Evolutionary conservation across 345 rosid genomes (phyloP).

Genomic region (Orychophragmus violaceus): DNA sequence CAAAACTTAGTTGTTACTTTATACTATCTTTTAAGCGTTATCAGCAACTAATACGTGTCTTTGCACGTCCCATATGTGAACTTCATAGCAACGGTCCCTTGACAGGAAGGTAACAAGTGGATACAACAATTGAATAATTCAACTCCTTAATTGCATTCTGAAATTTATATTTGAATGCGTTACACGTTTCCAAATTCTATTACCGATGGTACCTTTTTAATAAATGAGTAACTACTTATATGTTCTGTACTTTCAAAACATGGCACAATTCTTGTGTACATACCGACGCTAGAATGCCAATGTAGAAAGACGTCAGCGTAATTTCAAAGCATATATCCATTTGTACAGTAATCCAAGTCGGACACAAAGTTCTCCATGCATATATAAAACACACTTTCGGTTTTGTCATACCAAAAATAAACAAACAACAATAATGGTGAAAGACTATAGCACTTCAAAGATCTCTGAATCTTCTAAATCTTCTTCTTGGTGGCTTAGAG

Average conservation of each 20-base stretch:
- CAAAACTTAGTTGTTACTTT: not conserved
- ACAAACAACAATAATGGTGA: not conserved
- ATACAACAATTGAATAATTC: not conserved
- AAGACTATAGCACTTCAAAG: not conserved
- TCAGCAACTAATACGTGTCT: not conserved
- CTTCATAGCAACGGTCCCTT: not conserved
- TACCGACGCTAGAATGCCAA: not conserved
- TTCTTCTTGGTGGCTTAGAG: conserved; percentile 29
- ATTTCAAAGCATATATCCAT: not conserved
- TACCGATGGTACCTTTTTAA: not conserved
- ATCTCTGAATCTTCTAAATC: not conserved
- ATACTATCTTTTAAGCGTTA: not conserved
- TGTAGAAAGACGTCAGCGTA: not conserved
- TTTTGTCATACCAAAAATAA: not conserved
- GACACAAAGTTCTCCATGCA: not conserved
- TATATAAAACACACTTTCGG: not conserved
- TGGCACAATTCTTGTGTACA: not conserved
- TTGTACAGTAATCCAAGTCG: not conserved
- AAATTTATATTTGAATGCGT: not conserved
- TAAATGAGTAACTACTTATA: not conserved
- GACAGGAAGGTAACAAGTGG: not conserved
- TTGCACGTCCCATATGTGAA: not conserved
- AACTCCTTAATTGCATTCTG: not conserved
- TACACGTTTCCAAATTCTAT: not conserved
- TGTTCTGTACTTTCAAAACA: not conserved